A percentile compares a stretch with the other conserved stretches of the same genome.
phyloP scores from a whole-genome alignment of 2,329 filamentous ascomycete genomes.

The Rutstroemia sydowiana region DNA sequence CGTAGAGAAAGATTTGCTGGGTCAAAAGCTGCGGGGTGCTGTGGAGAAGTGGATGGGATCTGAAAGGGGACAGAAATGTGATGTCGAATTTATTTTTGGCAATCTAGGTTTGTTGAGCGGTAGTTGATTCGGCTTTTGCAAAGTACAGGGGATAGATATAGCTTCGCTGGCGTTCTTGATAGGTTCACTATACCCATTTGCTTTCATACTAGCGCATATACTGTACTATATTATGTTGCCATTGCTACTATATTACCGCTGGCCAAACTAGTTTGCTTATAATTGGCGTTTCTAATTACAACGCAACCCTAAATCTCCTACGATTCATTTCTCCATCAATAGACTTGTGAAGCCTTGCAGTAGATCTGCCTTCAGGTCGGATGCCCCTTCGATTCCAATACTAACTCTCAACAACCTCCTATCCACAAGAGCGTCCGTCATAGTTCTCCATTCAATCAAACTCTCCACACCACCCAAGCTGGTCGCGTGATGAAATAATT shows the following conservation, averaged over 20 bases:
- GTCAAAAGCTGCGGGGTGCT: slow-evolving; percentile 11
- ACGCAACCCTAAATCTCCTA: no score
- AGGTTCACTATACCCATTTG: slow-evolving; percentile 8
- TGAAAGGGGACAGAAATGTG: slow-evolving; percentile 1
- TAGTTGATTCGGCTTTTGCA: background rate
- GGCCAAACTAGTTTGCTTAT: background rate
- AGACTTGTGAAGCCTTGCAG: slow-evolving; percentile 50
- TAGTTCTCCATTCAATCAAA: slow-evolving; percentile 90
- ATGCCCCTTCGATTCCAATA: slow-evolving; percentile 77
- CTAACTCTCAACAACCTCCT: slow-evolving; percentile 70
- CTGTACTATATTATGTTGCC: background rate
- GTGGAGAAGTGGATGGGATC: slow-evolving; percentile 19
- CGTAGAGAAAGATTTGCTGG: slow-evolving; percentile 8
- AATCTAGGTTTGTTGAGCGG: slow-evolving; percentile 11
- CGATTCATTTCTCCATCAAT: slow-evolving; percentile 1
- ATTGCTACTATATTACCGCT: background rate
- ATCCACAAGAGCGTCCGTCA: slow-evolving; percentile 73
- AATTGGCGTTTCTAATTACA: no score
- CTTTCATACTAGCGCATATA: slow-evolving; percentile 3
- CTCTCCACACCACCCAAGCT: slow-evolving; percentile 91
- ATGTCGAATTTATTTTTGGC: slow-evolving; percentile 18
- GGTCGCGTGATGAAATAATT: slow-evolving; percentile 89
- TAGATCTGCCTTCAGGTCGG: slow-evolving; percentile 76
- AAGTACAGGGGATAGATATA: background rate
- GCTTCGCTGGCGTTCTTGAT: slow-evolving; percentile 1